A percentile compares a stretch with the other conserved stretches of the same genome.
Conservation (phyloP, 768 basidiomycete species). For the Hydnomerulius pinastri region DNA sequence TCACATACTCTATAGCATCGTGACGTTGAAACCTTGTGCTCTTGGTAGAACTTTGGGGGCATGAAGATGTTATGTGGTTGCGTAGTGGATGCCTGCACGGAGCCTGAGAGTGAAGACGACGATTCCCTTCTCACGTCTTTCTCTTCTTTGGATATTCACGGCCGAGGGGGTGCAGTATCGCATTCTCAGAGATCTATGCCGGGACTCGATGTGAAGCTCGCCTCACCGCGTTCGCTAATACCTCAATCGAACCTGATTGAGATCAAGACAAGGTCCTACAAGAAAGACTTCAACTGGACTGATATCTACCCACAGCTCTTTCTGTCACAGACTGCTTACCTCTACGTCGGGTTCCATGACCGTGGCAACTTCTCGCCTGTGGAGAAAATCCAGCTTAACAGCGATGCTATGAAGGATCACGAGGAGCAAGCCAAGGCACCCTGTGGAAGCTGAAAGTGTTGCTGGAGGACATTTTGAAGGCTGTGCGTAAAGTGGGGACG, state of each 20-base stretch:
- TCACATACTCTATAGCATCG: neutral
- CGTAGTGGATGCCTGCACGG: constrained; percentile 49
- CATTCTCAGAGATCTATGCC: neutral
- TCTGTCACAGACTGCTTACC: constrained; percentile 65
- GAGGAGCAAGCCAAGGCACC: constrained; percentile 19
- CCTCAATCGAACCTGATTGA: constrained; percentile 40
- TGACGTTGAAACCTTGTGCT: neutral
- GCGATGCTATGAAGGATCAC: constrained; percentile 23
- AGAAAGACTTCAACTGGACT: constrained; percentile 49
- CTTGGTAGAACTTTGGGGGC: constrained; percentile 54
- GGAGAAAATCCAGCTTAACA: constrained; percentile 45
- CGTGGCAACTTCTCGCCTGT: constrained; percentile 54
- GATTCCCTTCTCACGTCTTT: constrained; percentile 29
- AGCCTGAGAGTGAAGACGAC: constrained; percentile 13
- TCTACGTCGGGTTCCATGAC: constrained; percentile 60
- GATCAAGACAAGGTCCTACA: constrained; percentile 32
- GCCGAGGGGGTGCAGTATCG: neutral
- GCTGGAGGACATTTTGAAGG: constrained; percentile 42
- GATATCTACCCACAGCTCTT: constrained; percentile 67
- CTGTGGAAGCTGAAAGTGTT: constrained; percentile 28
- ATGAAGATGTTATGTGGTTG: constrained; percentile 60
- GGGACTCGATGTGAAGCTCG: constrained; percentile 22
- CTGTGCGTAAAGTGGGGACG: constrained; percentile 54
- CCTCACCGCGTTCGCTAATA: constrained; percentile 30
- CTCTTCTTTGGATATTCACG: constrained; percentile 21